These are phyloP conservation scores for Monilinia vaccinii-corymbosi DNA, from an alignment of 2,329 filamentous ascomycete genomes.

Conservation along the genomic window DNA sequence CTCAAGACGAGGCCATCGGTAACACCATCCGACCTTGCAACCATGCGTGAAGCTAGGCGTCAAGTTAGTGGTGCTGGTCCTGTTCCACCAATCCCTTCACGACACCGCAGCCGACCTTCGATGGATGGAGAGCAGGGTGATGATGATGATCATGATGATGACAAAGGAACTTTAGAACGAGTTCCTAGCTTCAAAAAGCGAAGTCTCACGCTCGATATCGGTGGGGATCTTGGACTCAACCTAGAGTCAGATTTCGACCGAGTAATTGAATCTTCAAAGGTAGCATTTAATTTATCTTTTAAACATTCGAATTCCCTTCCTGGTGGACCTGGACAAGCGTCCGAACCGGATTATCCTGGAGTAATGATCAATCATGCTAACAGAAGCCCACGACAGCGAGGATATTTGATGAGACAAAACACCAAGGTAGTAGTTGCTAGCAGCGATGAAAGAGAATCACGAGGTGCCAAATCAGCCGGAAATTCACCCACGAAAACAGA, in stretches of 20 bases:
- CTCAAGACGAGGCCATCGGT: conserved; percentile 84
- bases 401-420: conserved; percentile 97
- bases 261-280: conserved; percentile 95
- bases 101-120: conserved; percentile 47
- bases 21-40: conserved; percentile 71
- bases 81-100: conserved; percentile 49
- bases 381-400: conserved; percentile 64
- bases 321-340: conserved; percentile 37
- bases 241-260: conserved; percentile 90
- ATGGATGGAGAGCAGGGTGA: conserved; percentile 34
- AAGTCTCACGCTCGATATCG: conserved; percentile 70
- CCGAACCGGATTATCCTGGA: conserved; percentile 20
- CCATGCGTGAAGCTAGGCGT: conserved; percentile 80
- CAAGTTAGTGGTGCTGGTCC: conserved; percentile 71
- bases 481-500: conserved; percentile 64
- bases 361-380: conserved; percentile 45
- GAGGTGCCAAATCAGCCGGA: conserved; percentile 48
- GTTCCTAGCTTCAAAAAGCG: conserved; percentile 71
- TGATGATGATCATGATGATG: conserved; percentile 20
- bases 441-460: conserved; percentile 47
- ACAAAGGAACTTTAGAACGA: conserved; percentile 35
- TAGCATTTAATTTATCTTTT: conserved; percentile 43
- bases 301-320: conserved; percentile 17
- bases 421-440: conserved; percentile 95
- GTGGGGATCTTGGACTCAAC: conserved; percentile 69